These are phyloP conservation scores for Intubia oerlemansii DNA, from an alignment of 2,329 filamentous ascomycete species.

Conservation along the genomic window DNA sequence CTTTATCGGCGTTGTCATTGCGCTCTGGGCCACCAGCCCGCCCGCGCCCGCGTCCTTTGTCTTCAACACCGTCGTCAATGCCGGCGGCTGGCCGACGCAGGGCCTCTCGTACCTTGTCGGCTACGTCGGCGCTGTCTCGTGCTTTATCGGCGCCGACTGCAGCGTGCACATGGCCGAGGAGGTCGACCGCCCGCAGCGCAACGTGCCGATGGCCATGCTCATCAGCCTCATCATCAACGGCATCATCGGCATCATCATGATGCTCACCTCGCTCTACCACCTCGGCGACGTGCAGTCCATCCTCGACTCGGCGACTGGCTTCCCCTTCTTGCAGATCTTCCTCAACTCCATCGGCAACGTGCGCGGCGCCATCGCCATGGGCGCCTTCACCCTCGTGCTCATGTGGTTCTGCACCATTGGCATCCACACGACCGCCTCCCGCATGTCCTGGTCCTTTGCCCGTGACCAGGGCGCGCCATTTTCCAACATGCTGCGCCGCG, in stretches of 20 bases:
- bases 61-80: constrained; percentile 23
- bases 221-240: constrained; percentile 13
- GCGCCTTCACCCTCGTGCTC: constrained; percentile 23
- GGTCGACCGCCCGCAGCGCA: constrained; percentile 13
- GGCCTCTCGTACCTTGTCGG: constrained; percentile 23
- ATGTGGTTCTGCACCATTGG: constrained; percentile 25
- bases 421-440: constrained; percentile 31
- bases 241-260: constrained; percentile 14
- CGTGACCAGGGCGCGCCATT: constrained; percentile 20
- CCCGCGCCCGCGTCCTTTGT: constrained; percentile 11
- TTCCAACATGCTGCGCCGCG: constrained; percentile 16
- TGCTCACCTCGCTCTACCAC: constrained; percentile 15
- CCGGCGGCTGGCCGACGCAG: constrained; percentile 23
- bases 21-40: constrained; percentile 7
- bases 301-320: constrained; percentile 10
- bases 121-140: constrained; percentile 17
- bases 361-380: constrained; percentile 25
- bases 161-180: constrained; percentile 17
- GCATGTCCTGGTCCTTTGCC: constrained; percentile 23
- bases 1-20: constrained; percentile 8
- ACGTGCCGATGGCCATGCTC: constrained; percentile 16
- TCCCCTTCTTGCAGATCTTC: constrained; percentile 34
- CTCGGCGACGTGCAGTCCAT: constrained; percentile 11
- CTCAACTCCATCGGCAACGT: constrained; percentile 12
- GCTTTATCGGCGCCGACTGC: constrained; percentile 14